Evolutionary conservation across 192 early-diverging fungal genomes (phyloP).

Genomic region (Coemansia umbellata): DNA sequence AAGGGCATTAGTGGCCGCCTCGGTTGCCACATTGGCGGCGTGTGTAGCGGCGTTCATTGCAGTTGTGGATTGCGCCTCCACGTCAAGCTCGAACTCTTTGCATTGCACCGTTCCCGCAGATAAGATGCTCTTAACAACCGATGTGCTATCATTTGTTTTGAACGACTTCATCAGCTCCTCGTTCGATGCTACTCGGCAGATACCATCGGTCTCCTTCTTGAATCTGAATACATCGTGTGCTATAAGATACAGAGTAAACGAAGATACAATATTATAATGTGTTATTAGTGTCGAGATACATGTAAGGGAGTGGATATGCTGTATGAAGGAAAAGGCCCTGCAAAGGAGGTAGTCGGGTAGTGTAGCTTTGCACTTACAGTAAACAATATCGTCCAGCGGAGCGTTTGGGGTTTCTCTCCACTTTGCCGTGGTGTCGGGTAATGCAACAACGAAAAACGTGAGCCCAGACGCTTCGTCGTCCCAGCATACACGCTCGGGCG

Average conservation of each 20-base stretch:
- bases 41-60: constrained; percentile 31
- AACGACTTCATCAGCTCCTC: constrained; percentile 39
- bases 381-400: constrained; percentile 40
- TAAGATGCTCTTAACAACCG: constrained; percentile 45
- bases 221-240: constrained; percentile 38
- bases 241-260: constrained; percentile 6
- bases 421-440: constrained; percentile 32
- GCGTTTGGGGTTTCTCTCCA: constrained; percentile 40
- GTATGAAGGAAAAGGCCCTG: no score
- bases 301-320: no score
- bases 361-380: constrained; percentile 52
- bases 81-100: constrained; percentile 43
- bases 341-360: no score
- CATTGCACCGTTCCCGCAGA: constrained; percentile 25
- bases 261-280: not conserved
- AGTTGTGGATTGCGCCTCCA: constrained; percentile 40
- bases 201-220: constrained; percentile 8
- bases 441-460: constrained; percentile 41
- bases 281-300: no score
- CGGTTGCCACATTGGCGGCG: constrained; percentile 42
- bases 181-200: constrained; percentile 24
- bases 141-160: constrained; percentile 32
- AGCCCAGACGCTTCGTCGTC: constrained; percentile 30
- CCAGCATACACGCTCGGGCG: constrained; percentile 50
- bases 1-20: constrained; percentile 32